Percentiles rank a stretch among this genome's conserved stretches.
phyloP scores from a whole-genome alignment of 768 basidiomycete species.

The Heimioporus sp. region DNA sequence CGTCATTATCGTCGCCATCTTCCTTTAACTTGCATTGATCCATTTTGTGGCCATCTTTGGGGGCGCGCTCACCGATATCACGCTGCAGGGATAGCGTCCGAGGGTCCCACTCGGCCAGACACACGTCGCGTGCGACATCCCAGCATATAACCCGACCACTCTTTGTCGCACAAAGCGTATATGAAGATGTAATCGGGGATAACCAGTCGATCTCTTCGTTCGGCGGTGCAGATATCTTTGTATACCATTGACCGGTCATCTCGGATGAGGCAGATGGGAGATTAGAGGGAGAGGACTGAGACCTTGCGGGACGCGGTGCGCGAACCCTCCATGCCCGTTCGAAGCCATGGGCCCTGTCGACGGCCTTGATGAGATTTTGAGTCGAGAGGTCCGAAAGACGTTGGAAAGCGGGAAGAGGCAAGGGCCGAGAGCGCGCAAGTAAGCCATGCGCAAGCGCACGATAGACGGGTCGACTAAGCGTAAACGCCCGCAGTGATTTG shows the following conservation, averaged over 20 bases:
- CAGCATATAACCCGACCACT: conserved; percentile 75
- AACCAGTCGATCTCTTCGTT: conserved; percentile 74
- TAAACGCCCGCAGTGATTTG: conserved; percentile 57
- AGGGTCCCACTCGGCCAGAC: conserved; percentile 70
- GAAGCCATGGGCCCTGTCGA: conserved; percentile 59
- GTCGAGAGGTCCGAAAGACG: conserved; percentile 65
- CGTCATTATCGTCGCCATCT: conserved; percentile 12
- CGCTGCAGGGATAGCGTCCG: conserved; percentile 17
- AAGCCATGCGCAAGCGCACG: conserved; percentile 61
- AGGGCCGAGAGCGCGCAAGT: conserved; percentile 62
- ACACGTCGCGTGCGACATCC: conserved; percentile 62
- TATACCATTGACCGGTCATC: conserved; percentile 51
- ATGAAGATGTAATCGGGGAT: conserved; percentile 72
- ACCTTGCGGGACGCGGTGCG: conserved; percentile 49
- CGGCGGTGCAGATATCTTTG: conserved; percentile 63
- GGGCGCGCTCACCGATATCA: neutral
- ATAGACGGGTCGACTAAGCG: conserved; percentile 66
- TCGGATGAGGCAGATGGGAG: conserved; percentile 27
- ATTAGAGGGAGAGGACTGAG: conserved; percentile 28
- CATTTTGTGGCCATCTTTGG: conserved; percentile 6
- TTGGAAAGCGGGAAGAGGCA: conserved; percentile 70
- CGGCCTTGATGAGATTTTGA: conserved; percentile 56
- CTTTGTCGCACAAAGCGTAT: conserved; percentile 76
- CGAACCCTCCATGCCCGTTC: conserved; percentile 63
- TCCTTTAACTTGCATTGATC: conserved; percentile 9